Evolutionary conservation across 148 eudicot species (phyloP).

Genomic region (Chenopodium berlandieri): DNA sequence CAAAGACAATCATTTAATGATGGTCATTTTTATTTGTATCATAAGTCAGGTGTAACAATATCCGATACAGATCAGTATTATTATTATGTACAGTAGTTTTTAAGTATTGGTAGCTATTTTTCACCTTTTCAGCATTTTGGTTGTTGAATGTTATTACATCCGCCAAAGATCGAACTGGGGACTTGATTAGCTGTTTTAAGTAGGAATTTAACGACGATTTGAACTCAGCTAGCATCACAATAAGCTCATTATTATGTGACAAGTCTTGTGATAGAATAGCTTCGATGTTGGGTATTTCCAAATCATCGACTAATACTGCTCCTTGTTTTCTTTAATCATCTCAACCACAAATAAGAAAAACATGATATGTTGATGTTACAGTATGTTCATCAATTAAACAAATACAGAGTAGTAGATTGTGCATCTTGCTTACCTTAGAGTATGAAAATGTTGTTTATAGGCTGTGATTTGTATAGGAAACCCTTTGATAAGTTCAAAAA

Average conservation of each 20-base stretch:
- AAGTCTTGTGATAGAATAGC: constrained; percentile 28
- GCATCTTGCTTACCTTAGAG: constrained; percentile 32
- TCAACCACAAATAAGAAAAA: background rate
- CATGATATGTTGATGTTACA: background rate
- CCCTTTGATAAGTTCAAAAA: constrained; percentile 3
- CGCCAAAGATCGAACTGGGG: constrained; percentile 46
- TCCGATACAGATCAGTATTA: too few species aligned
- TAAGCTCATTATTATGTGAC: constrained; percentile 19
- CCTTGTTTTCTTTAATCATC: constrained; percentile 34
- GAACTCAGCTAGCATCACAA: constrained; percentile 41
- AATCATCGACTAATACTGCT: constrained; percentile 41
- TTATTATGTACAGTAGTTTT: too few species aligned
- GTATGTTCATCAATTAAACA: background rate
- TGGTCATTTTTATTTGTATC: too few species aligned
- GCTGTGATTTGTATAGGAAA: background rate
- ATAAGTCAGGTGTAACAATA: too few species aligned
- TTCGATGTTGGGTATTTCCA: constrained; percentile 40
- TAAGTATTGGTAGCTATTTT: too few species aligned
- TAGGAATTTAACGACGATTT: constrained; percentile 45
- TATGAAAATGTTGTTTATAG: constrained; percentile 31
- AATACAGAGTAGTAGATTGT: background rate
- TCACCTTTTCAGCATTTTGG: constrained; percentile 13
- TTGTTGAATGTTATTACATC: constrained; percentile 50
- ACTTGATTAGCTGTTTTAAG: constrained; percentile 32
- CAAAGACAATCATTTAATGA: background rate